Evolutionary conservation across 2,329 filamentous ascomycete species (phyloP), one percentile per base, ranked within the genome.

Genomic region (Lachnellula arida): DNA sequence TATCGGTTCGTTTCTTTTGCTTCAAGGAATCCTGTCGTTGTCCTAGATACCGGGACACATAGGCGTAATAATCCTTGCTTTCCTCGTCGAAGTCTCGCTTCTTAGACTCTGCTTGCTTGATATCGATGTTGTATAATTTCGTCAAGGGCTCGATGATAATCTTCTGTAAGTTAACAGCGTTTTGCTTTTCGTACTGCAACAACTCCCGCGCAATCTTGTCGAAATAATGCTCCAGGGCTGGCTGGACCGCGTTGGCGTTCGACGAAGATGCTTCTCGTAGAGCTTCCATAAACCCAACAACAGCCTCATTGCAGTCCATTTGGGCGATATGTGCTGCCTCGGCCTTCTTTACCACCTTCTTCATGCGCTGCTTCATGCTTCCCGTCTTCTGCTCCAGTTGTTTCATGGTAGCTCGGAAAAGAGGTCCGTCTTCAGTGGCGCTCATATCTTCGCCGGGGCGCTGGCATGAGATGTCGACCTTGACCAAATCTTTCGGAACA

Each of bases 41-140:
- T 34, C 94, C 94, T n/a, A 99, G 82, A 73, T 99, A 99, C 47
- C 91, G 86, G 60, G 91, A 89, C 50, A 97, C 89, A 70, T 96
- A 99, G 60, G 88, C 86, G 73, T 99, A 99, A 74, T 96, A 99
- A 70, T 99, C 94, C 71, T 96, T 94, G 76, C 93, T 97, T 71
- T 99, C 94, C 68, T 99, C 94, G 62, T 99, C 94, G 66, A 99
- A 99, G 65, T 97, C 94, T 63, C 94, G 91, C 74, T 94, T 96
- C 76, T 99, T 99, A 42, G 88, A 81, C 68, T 99, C 94, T 25
- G 93, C 95, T 72, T 96, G 91, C 73, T 99, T 99, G 76, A 99
- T 97, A 67, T 99, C 95, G 61, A 93, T 81, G 59, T 91, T 91
- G 73, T 99, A 99, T 14, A 99, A 77, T 73, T 91, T 96, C 62